Conservation (phyloP, 2,329 filamentous ascomycete species). For the Alternaria arborescens region DNA sequence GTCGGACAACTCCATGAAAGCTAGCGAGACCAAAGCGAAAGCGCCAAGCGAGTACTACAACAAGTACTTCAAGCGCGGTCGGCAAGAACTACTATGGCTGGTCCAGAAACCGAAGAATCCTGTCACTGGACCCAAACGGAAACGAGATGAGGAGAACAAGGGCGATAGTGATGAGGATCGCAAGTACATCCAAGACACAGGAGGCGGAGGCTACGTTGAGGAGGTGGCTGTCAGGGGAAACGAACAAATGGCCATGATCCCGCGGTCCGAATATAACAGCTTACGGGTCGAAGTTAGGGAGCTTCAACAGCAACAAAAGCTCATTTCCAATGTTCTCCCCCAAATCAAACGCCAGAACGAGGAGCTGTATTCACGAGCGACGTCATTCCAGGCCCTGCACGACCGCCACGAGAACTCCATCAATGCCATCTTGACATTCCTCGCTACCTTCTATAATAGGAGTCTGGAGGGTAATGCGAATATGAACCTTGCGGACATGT, state of each 20-base stretch:
- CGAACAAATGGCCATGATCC: constrained; percentile 61
- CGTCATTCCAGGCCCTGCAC: constrained; percentile 88
- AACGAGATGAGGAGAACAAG: constrained; percentile 65
- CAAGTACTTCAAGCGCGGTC: constrained; percentile 91
- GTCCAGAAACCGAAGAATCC: constrained; percentile 93
- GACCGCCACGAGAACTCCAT: constrained; percentile 98
- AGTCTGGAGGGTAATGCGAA: constrained; percentile 84
- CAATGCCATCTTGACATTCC: constrained; percentile 96
- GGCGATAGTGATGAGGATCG: constrained; percentile 76
- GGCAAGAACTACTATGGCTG: constrained; percentile 92
- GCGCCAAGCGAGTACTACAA: constrained; percentile 98
- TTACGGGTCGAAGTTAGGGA: constrained; percentile 82
- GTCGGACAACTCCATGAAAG: constrained; percentile 97
- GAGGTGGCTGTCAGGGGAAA: constrained; percentile 48
- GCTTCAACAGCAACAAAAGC: constrained; percentile 83
- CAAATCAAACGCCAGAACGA: constrained; percentile 86
- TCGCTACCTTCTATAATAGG: constrained; percentile 95
- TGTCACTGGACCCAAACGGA: constrained; percentile 57
- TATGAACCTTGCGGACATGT: constrained; percentile 84
- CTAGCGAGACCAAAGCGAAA: constrained; percentile 96
- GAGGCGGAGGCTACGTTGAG: constrained; percentile 52
- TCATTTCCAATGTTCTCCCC: constrained; percentile 83
- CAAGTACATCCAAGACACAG: constrained; percentile 56
- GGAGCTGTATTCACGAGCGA: constrained; percentile 85
- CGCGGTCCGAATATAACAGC: constrained; percentile 76